A percentile compares a stretch with the other conserved stretches of the same genome.
Evolutionary conservation across 768 basidiomycete species (phyloP).

Genomic region (Panus rudis): DNA sequence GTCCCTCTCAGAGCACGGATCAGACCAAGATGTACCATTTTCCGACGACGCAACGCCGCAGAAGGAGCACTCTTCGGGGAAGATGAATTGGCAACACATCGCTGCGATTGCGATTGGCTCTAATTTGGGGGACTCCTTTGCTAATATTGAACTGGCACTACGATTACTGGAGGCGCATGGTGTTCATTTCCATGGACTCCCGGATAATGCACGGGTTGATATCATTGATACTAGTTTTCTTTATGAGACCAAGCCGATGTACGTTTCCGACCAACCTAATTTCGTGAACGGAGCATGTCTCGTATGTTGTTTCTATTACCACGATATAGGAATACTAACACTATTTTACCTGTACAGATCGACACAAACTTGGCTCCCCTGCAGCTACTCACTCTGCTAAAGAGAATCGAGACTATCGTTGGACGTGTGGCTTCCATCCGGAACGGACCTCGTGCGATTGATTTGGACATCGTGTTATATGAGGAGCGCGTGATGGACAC

Average conservation of each 20-base stretch:
- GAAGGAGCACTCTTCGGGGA: conserved; percentile 1
- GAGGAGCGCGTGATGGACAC: conserved; percentile 56
- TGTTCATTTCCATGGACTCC: conserved; percentile 22
- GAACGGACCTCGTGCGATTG: conserved; percentile 85
- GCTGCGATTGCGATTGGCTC: conserved; percentile 81
- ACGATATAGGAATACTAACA: conserved; percentile 69
- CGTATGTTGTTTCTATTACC: conserved; percentile 40
- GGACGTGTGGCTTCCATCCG: conserved; percentile 75
- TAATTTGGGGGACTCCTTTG: conserved; percentile 83
- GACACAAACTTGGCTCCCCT: conserved; percentile 62
- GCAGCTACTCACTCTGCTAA: conserved; percentile 55
- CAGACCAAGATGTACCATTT: no score
- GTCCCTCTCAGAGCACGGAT: conserved; percentile 30
- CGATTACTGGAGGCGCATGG: conserved; percentile 54
- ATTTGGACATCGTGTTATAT: conserved; percentile 83
- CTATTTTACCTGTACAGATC: conserved; percentile 42
- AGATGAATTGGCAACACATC: conserved; percentile 17
- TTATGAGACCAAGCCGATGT: conserved; percentile 95
- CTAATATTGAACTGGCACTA: conserved; percentile 75
- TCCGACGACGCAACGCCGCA: no score
- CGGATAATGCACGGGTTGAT: conserved; percentile 13
- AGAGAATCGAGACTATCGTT: conserved; percentile 63
- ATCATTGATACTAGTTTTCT: conserved; percentile 79
- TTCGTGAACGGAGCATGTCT: conserved; percentile 92
- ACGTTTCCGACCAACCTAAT: conserved; percentile 80